Evolutionary conservation across 169 alveolate genomes (phyloP).

Genomic region (Eimeria zaria): DNA sequence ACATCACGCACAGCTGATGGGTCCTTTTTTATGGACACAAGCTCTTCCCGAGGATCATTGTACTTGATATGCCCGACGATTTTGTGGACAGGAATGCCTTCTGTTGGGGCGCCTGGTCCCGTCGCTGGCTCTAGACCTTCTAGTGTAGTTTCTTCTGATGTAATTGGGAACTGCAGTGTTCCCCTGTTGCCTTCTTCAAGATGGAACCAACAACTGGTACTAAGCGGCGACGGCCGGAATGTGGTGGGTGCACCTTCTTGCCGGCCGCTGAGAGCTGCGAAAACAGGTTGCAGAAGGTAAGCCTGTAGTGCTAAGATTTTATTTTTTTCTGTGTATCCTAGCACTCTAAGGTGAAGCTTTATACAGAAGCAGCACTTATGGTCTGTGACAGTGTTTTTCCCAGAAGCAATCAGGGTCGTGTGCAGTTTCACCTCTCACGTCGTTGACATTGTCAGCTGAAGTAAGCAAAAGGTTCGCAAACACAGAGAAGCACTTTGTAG

Average conservation of each 20-base stretch:
- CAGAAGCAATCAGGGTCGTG: neutral
- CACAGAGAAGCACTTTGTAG: neutral
- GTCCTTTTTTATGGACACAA: constrained; percentile 27
- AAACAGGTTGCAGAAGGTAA: neutral
- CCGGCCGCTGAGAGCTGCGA: constrained; percentile 59
- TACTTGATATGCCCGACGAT: constrained; percentile 43
- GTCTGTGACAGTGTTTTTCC: neutral
- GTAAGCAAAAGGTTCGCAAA: neutral
- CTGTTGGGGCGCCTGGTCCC: constrained; percentile 49
- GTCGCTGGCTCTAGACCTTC: neutral
- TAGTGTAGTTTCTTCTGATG: neutral
- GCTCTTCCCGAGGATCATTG: constrained; percentile 69
- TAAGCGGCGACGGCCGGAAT: constrained; percentile 54
- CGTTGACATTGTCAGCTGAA: constrained; percentile 44
- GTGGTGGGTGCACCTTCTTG: neutral
- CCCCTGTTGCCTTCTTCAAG: constrained; percentile 30
- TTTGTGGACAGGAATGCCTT: constrained; percentile 52
- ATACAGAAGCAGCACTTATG: neutral
- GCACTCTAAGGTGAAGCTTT: neutral
- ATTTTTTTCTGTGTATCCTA: neutral
- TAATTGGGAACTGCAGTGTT: constrained; percentile 27
- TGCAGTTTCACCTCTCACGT: constrained; percentile 52
- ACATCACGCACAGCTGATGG: constrained; percentile 79
- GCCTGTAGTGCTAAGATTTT: neutral
- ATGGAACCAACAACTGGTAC: constrained; percentile 38